These are phyloP conservation scores for Penicillium paxilli DNA, from an alignment of 495 filamentous ascomycete genomes.

Conservation along the genomic window DNA sequence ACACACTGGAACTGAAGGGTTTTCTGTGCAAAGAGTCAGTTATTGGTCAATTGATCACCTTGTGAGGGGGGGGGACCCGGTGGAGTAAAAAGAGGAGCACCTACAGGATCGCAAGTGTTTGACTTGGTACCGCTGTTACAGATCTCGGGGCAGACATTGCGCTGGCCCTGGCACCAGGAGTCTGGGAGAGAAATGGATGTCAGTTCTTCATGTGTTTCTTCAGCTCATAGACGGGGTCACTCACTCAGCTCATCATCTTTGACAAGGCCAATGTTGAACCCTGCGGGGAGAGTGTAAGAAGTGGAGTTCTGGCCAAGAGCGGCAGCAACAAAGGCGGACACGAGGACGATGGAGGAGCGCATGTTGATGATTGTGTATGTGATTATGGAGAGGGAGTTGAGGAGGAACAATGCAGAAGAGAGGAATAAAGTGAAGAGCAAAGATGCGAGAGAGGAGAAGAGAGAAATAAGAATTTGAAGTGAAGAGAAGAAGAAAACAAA, in stretches of 20 bases:
- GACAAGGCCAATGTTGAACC: slow-evolving; percentile 39
- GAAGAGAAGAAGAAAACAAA: slow-evolving; percentile 6
- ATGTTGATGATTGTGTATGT: slow-evolving; percentile 25
- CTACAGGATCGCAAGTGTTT: slow-evolving; percentile 48
- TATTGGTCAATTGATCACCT: not conserved
- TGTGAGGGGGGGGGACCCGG: no score
- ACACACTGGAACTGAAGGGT: slow-evolving; percentile 54
- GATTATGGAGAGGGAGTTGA: slow-evolving; percentile 5
- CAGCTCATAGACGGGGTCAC: slow-evolving; percentile 1
- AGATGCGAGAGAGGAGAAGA: slow-evolving; percentile 19
- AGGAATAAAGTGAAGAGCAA: slow-evolving; percentile 19
- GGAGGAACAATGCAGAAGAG: slow-evolving; percentile 18
- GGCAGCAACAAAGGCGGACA: slow-evolving; percentile 34
- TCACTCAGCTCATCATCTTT: slow-evolving; percentile 28
- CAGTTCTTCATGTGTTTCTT: no score
- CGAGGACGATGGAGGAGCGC: slow-evolving; percentile 31
- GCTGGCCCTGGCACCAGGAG: slow-evolving; percentile 47
- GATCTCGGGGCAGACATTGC: slow-evolving; percentile 46
- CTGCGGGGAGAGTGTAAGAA: slow-evolving; percentile 37
- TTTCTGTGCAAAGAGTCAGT: slow-evolving; percentile 28
- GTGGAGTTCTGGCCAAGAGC: slow-evolving; percentile 27
- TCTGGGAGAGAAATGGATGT: slow-evolving; percentile 25
- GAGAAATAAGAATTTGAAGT: not conserved
- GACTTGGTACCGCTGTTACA: slow-evolving; percentile 40
- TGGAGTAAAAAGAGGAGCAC: slow-evolving; percentile 23